These are phyloP conservation scores for Scopulariopsis brevicaulis DNA, from an alignment of 2,329 filamentous ascomycete species.

Conservation along the genomic window DNA sequence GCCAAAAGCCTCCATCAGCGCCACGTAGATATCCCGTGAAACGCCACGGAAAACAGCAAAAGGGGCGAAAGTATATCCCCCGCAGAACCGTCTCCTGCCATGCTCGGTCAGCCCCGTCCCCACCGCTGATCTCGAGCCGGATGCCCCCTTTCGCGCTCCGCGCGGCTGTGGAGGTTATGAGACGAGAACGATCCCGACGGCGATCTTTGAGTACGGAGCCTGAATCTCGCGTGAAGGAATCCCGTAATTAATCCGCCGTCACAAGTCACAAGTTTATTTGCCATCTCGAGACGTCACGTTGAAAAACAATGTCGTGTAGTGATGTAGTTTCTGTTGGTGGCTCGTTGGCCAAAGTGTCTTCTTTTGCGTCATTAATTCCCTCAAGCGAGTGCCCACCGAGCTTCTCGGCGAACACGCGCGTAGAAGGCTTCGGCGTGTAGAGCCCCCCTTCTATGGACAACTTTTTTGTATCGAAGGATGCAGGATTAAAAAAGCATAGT, in stretches of 20 bases:
- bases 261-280: not conserved
- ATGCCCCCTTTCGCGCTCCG: not conserved
- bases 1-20: not conserved
- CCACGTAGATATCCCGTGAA: not conserved
- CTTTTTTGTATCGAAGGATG: not conserved
- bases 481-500: not conserved
- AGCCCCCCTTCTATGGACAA: not conserved
- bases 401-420: no score
- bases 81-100: not conserved
- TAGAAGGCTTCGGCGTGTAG: not conserved
- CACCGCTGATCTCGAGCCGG: constrained; percentile 6
- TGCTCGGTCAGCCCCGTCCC: constrained; percentile 3
- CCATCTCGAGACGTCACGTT: not conserved
- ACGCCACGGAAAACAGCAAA: no score
- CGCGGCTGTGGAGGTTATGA: not conserved
- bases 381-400: no score
- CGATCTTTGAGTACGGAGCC: constrained; percentile 7
- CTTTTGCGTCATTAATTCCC: not conserved
- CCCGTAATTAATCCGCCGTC: constrained; percentile 6
- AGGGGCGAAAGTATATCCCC: no score
- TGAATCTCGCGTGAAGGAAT: not conserved
- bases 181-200: constrained; percentile 4
- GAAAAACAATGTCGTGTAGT: no score
- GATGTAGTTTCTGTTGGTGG: not conserved
- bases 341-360: not conserved